Evolutionary conservation across 2,329 filamentous ascomycete species (phyloP), one percentile per base, ranked within the genome.

Genomic region (Stemphylium lycopersici): DNA sequence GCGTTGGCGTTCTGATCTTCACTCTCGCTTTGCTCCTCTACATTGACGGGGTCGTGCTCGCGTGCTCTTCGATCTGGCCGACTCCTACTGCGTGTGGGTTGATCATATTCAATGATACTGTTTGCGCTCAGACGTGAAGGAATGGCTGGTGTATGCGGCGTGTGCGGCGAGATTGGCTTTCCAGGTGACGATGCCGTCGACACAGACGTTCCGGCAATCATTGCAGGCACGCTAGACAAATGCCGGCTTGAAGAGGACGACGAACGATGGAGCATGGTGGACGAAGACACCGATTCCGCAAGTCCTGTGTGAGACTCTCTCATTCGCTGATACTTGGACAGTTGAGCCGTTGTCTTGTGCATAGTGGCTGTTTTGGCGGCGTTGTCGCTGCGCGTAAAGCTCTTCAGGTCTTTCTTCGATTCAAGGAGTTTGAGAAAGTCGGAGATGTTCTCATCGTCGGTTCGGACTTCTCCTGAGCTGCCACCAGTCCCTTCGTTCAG

Each of bases 121-220:
- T 96, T 93, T 59, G 95, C 91, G 69, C 91, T 96, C 18, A 99
- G 79, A n/a, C 95, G 85, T 6, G 93, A 97, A 16, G 93, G 93
- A 24, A 98, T 91, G 10, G 93, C 92, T 3, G 95, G 95, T 0
- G 92, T 96, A 69, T 98, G 93, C 1, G 93, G 91, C 0, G 91
- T 96, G 69, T 93, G 91, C 8, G 90, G 92, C 2, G 91, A 96
- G 15, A 96, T 84, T 0, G 92, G 91, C 67, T 96, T 96, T 52
- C 79, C 91, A 1, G 93, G 93, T 8, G 93, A 97, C 0, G 92
- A 93, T 0, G 91, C 93, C 10, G 88, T 88, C 3, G 93, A 97
- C 61, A 91, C 81, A 0, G 90, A 91, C 4, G 88, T 89, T 6
- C 83, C 83, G 20, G 78, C 81, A 43, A 84, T 76, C 78, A 87